Base-by-base conservation (phyloP, 2,329 filamentous ascomycete species). In the Fusarium phyllophilum region DNA sequence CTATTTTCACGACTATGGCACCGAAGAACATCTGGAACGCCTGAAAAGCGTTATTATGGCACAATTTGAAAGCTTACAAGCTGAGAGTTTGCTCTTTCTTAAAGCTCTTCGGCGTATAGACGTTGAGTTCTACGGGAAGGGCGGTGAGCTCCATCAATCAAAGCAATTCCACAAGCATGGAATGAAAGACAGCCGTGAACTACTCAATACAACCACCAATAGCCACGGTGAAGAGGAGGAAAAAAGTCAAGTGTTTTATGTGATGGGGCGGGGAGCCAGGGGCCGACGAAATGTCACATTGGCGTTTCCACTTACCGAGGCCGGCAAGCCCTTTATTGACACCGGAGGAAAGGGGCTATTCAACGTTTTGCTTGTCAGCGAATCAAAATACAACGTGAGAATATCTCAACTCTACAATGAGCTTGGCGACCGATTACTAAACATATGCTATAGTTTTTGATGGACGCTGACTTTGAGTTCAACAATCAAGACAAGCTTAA, bases 231-330 rank as follows among this genome's bases (percentile, higher is more conserved):
- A 22, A 22, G 2, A 10, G 1, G 0, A 29, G 0, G 45, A 0
- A 29, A 3, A 48, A 29, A 9, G 9, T 0, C 4, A 5, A 48
- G 0, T 29, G 13, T 48, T 22, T 3, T 7, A 3, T 11, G 2
- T 48, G 1, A 11, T 3, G 9, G 13, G 6, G 6, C 26, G 13
- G 26, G 26, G 18, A 6, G 20, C 45, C 0, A 2, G 3, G 6
- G 26, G 26, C 6, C 6, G 20, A 11, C 5, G 26, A 22, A 15
- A 22, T 22, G 20, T 48, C 6, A 48, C 1, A 11, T 31, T 48
- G 20, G 45, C 45, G 20, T 48, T 48, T 6, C 26, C 26, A 5
- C 26, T 48, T 8, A 46, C 45, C 0, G 6, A 46, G 3, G 9
- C 4, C 0, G 26, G 20, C 20, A 48, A 22, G 4, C 20, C 45